A percentile compares a stretch with the other conserved stretches of the same genome.
Conservation (phyloP, 192 early-diverging fungal genomes). For the Coemansia sp. region DNA sequence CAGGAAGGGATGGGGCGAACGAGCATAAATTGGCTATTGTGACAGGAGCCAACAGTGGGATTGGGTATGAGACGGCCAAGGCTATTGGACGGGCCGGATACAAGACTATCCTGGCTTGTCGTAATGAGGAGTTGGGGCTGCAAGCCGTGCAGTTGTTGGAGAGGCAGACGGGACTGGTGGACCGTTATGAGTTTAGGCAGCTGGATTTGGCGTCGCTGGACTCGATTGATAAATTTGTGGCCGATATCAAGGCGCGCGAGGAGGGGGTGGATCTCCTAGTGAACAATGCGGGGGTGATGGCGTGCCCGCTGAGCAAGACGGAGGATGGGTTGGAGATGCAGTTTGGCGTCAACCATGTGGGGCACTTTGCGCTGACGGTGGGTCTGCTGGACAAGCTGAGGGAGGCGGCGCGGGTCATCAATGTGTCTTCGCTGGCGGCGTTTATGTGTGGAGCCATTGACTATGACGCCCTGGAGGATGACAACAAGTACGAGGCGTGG, state of each 20-base stretch:
- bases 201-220: slow-evolving; percentile 51
- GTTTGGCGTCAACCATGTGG: slow-evolving; percentile 63
- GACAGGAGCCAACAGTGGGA: slow-evolving; percentile 58
- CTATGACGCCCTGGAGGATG: slow-evolving; percentile 14
- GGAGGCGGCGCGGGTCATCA: slow-evolving; percentile 23
- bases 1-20: slow-evolving; percentile 7
- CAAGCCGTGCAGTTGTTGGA: slow-evolving; percentile 35
- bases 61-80: slow-evolving; percentile 56
- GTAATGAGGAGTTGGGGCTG: slow-evolving; percentile 8
- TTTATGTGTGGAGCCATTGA: slow-evolving; percentile 13
- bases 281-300: slow-evolving; percentile 58
- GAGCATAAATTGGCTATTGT: slow-evolving; percentile 33
- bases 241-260: slow-evolving; percentile 22
- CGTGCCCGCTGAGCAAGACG: slow-evolving; percentile 46
- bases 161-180: slow-evolving; percentile 35
- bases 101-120: slow-evolving; percentile 46
- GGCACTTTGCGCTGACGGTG: slow-evolving; percentile 41
- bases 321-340: slow-evolving; percentile 62
- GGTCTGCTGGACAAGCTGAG: slow-evolving; percentile 24
- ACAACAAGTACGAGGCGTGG: slow-evolving; percentile 4
- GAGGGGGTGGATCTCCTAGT: slow-evolving; percentile 32
- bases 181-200: slow-evolving; percentile 25
- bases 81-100: slow-evolving; percentile 53
- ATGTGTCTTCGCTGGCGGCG: slow-evolving; percentile 31
- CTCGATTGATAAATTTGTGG: slow-evolving; percentile 35